Evolutionary conservation across 805 yeast species (phyloP).

Genomic region (Pichia nakasei): DNA sequence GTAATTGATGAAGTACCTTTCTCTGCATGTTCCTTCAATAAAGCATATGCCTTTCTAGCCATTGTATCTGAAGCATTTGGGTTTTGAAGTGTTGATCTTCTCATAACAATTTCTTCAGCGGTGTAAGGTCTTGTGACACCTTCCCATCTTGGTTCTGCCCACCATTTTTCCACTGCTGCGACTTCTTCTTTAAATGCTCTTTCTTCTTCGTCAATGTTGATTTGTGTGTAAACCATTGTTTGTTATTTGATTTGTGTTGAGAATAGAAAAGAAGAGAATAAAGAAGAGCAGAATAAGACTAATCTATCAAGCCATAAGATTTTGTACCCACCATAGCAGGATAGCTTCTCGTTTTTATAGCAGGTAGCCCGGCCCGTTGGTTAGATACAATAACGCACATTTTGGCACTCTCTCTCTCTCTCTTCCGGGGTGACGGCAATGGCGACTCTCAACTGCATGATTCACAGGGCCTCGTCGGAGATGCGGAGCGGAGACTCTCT

Average conservation of each 20-base stretch:
- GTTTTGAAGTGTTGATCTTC: conserved; percentile 72
- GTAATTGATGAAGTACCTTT: conserved; percentile 76
- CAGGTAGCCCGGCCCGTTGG: too few species aligned
- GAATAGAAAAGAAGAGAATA: background rate
- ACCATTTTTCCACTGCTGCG: conserved; percentile 74
- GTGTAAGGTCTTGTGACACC: conserved; percentile 81
- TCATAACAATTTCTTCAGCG: conserved; percentile 80
- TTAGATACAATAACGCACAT: too few species aligned
- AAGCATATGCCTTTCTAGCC: conserved; percentile 71
- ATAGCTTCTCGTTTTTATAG: too few species aligned
- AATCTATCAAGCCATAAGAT: too few species aligned
- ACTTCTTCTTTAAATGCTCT: conserved; percentile 58
- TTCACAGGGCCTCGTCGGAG: too few species aligned
- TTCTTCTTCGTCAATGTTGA: conserved; percentile 57
- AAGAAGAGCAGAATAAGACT: background rate
- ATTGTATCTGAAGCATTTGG: conserved; percentile 70
- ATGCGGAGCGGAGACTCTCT: too few species aligned
- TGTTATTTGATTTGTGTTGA: background rate
- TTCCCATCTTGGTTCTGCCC: conserved; percentile 89
- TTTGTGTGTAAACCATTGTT: conserved; percentile 45
- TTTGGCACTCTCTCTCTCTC: too few species aligned
- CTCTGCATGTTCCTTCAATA: conserved; percentile 63
- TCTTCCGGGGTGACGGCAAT: too few species aligned
- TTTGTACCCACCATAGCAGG: too few species aligned
- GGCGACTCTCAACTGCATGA: too few species aligned